Base-by-base conservation (phyloP, 768 basidiomycete genomes). In the Lactarius psammicola region DNA sequence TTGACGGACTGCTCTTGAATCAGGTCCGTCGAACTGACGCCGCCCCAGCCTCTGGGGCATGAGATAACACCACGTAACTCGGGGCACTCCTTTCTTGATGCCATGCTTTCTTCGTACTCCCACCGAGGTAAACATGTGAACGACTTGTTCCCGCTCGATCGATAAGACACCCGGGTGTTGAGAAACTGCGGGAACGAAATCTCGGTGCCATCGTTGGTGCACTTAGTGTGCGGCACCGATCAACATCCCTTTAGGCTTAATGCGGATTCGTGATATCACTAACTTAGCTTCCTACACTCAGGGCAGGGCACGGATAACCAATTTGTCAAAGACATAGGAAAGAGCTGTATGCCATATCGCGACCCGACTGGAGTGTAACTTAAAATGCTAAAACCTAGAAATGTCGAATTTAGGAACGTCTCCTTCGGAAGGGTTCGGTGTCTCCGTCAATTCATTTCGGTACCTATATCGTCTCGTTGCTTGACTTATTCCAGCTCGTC, bases 361-460 rank as follows among this genome's bases (percentile, higher is more conserved):
- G 42, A 28, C 9, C 33, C 40, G n/a, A 28, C 34, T 36, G 4
- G 8, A 38, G 53, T 28, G 36, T 23, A 65, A 61, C 64, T 33
- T 65, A 65, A 65, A 65, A 65, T 38, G 46, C 31, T 65, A 56
- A 65, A 65, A 65, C 64, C 46, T 61, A 61, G 64, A 65, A 65
- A 65, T 60, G 44, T 56, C 56, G 64, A 65, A 56, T 44, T 18
- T 30, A 36, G 59, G n/a, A 38, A 38, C 56, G 36, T 23, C 23
- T 49, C 49, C 54, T 36, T 34, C 31, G 28, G 34, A 44, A 42
- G 30, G 9, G 42, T 44, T 26, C 6, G 9, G 23, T 23, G 42
- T 20, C 26, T 11, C 38, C 54, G 26, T 46, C 20, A 20, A 23
- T 23, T 56, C 20, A 61, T 61, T 56, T 61, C 64, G 64, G 64